Base-by-base conservation (phyloP, 2,329 filamentous ascomycete genomes). In the Monosporascus sp. region DNA sequence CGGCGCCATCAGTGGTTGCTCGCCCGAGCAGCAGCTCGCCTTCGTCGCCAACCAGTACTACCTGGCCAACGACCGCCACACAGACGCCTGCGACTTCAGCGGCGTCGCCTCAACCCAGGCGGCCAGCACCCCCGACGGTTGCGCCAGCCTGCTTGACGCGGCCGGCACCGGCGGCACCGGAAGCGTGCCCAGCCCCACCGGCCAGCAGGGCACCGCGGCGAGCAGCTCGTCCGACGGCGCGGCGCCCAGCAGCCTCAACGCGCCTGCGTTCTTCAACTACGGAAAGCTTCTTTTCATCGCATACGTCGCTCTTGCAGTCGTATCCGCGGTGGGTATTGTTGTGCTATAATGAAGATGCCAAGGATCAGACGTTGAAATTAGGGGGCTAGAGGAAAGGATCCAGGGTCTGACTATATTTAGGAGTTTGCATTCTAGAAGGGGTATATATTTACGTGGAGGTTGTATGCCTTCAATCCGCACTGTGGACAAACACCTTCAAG, bases 1-100 rank as follows among this genome's bases (percentile, higher is more conserved):
- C 70, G 89, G 89, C 61, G 81, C 87, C 47, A 90, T 89, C 77
- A 82, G 83, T 70, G 90, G 90, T 84, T 95, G 89, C 77, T 76
- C 78, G 60, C 65, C 81, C 63, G 77, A 79, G 60, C 78, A 89
- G 72, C 82, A 91, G 78, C 82, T 95, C 41, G 82, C 82, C 53
- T 91, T 82, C 68, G 87, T 84, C 48, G 80, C 92, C 60, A 83
- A 92, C 74, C 72, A 82, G 62, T 93, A 92, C 78, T 89, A 88
- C 76, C 55, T 59, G 48, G 67, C 77, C 60, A 70, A 69, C 60
- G 77, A 85, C 65, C 74, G 78, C 60, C 76, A 76, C 56, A 67
- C 73, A 25, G 72, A 73, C 51, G 85, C 89, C 35, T 95, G 89
- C 68, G 77, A 84, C 75, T 92, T 92, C 72, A 74, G 79, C 53